These are phyloP conservation scores for Cetradonia linearis DNA, from an alignment of 495 filamentous ascomycete genomes.

Conservation along the genomic window DNA sequence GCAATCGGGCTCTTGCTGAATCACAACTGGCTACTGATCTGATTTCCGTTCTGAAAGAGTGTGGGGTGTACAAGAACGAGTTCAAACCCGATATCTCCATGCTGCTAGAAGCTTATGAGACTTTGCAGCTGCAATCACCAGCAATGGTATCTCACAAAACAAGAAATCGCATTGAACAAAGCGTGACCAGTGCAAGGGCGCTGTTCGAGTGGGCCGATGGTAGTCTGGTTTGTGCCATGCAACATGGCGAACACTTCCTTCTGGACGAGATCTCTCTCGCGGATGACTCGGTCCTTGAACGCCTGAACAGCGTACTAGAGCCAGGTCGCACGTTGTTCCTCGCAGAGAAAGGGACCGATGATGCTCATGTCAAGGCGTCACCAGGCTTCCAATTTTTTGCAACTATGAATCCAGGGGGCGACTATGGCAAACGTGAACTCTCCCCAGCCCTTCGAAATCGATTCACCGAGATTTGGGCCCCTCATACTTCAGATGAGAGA, in stretches of 20 bases:
- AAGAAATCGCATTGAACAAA: constrained; percentile 46
- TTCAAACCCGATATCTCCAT: constrained; percentile 28
- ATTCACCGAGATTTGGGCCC: constrained; percentile 98
- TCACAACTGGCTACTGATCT: constrained; percentile 56
- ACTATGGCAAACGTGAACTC: constrained; percentile 95
- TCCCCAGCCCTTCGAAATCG: constrained; percentile 91
- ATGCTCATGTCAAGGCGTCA: constrained; percentile 66
- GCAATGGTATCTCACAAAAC: constrained; percentile 40
- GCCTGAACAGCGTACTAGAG: constrained; percentile 96
- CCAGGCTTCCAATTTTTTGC: constrained; percentile 90
- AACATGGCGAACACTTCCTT: constrained; percentile 76
- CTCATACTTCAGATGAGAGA: constrained; percentile 62
- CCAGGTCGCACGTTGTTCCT: constrained; percentile 74
- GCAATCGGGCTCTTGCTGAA: constrained; percentile 66
- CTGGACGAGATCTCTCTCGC: constrained; percentile 97
- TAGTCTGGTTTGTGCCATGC: constrained; percentile 91
- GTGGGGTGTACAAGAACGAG: neutral
- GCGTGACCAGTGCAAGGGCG: constrained; percentile 55
- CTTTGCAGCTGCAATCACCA: constrained; percentile 29
- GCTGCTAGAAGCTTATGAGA: constrained; percentile 42
- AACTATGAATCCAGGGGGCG: constrained; percentile 98
- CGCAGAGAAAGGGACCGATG: constrained; percentile 81
- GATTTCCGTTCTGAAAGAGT: constrained; percentile 31
- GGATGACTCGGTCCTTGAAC: constrained; percentile 93
- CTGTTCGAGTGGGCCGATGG: constrained; percentile 97